Percentiles rank a stretch among this genome's conserved stretches.
phyloP scores from a whole-genome alignment of 2,329 filamentous ascomycete genomes.

The Phoma sp. region DNA sequence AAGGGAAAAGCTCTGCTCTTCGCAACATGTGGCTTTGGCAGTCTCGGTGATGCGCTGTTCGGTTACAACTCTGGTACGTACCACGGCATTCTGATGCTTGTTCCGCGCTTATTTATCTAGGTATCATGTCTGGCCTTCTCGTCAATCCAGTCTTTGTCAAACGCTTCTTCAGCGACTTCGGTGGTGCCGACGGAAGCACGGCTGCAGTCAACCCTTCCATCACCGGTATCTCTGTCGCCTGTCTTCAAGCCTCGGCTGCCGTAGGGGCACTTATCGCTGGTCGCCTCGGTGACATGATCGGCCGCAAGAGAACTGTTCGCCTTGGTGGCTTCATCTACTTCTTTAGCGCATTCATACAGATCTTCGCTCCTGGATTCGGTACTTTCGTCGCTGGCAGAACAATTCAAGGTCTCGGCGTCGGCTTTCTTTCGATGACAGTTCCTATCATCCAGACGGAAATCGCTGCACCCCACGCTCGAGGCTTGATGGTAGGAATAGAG shows the following conservation, averaged over 20 bases:
- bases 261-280: slow-evolving; percentile 45
- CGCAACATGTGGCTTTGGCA: slow-evolving; percentile 51
- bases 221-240: slow-evolving; percentile 48
- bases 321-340: slow-evolving; percentile 49
- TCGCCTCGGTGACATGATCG: slow-evolving; percentile 47
- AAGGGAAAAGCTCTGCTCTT: slow-evolving; percentile 46
- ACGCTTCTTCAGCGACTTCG: slow-evolving; percentile 50
- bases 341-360: slow-evolving; percentile 48
- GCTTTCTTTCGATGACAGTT: slow-evolving; percentile 47
- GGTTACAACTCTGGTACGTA: slow-evolving; percentile 51
- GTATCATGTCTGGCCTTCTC: slow-evolving; percentile 51
- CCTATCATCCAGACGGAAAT: slow-evolving; percentile 50
- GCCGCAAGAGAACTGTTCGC: slow-evolving; percentile 47
- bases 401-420: slow-evolving; percentile 46
- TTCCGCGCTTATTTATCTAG: slow-evolving; percentile 23
- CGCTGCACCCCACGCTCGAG: slow-evolving; percentile 45
- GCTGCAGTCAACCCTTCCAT: slow-evolving; percentile 47
- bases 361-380: slow-evolving; percentile 45
- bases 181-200: slow-evolving; percentile 46
- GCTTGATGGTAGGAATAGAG: slow-evolving; percentile 51
- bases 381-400: slow-evolving; percentile 46
- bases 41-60: slow-evolving; percentile 51
- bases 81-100: background rate
- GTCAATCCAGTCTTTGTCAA: slow-evolving; percentile 50
- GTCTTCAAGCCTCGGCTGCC: slow-evolving; percentile 47